A percentile compares a stretch with the other conserved stretches of the same genome.
These are phyloP conservation scores for Pyrenula aspistea DNA, from an alignment of 495 filamentous ascomycete genomes.

Conservation along the genomic window DNA sequence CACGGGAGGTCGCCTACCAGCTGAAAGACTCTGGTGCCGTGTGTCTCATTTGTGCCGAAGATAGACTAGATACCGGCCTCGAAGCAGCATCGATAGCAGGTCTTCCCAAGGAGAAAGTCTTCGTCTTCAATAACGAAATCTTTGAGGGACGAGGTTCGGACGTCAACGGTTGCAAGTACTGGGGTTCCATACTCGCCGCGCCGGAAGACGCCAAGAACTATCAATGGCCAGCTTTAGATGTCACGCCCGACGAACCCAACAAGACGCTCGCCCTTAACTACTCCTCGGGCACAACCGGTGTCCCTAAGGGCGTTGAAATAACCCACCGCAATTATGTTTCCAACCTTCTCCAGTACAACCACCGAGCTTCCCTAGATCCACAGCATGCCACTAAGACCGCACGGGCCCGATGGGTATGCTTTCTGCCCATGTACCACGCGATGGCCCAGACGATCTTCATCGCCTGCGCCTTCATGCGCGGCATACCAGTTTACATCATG, in stretches of 20 bases:
- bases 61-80: conserved; percentile 28
- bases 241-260: conserved; percentile 20
- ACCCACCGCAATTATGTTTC: conserved; percentile 61
- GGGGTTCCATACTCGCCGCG: conserved; percentile 33
- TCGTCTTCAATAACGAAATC: conserved; percentile 34
- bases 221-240: conserved; percentile 27
- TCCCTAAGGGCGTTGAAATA: conserved; percentile 76
- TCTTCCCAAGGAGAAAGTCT: conserved; percentile 25
- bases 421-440: conserved; percentile 70
- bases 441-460: conserved; percentile 38
- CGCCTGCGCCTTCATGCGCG: conserved; percentile 23
- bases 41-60: conserved; percentile 47
- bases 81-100: conserved; percentile 30
- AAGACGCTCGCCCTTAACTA: conserved; percentile 55
- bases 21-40: conserved; percentile 55
- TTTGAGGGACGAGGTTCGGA: conserved; percentile 25
- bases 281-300: conserved; percentile 66
- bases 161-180: conserved; percentile 32
- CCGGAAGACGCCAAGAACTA: conserved; percentile 29
- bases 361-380: conserved; percentile 30
- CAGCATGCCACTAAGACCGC: conserved; percentile 25
- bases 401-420: conserved; percentile 35
- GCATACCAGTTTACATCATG: conserved; percentile 57
- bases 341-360: conserved; percentile 49
- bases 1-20: conserved; percentile 63